Evolutionary conservation across 2,329 filamentous ascomycete genomes (phyloP), one percentile per base, ranked within the genome.

Genomic region (Fusarium papillatum): DNA sequence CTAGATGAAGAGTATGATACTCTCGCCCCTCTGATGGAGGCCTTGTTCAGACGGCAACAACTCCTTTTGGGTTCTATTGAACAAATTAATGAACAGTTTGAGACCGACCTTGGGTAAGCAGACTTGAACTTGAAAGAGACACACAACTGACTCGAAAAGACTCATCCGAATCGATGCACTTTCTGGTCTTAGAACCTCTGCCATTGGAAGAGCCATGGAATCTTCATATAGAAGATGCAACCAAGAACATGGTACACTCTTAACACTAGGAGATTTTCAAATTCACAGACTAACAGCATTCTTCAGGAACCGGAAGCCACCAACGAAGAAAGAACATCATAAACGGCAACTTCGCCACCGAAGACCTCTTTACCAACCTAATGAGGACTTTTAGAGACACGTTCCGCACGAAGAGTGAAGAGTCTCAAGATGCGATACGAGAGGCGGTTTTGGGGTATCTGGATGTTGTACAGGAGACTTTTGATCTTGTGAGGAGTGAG

Each of bases 401-500:
- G 1, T 83, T 85, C 64, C 41, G 17, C 3, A 22, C 59, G 2
- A 67, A 78, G 9, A 78, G 79, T 0, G 70, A 75, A 4, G 36
- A 64, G 1, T 69, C 82, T 0, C 79, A 85, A 29, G 26, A 68
- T 2, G 68, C 75, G 8, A 69, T 83, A 4, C n/a, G 68, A 3
- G 50, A 64, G 0, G 71, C 64, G 1, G 72, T 81, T 1, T 14
- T 64, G 2, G 60, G 66, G 0, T 81, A 85, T 24, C 39, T 86
- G 2, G 67, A 65, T 7, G 69, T 73, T 10, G 77, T 86, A 7
- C 63, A 64, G 10, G 72, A 65, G 7, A 83, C 80, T 0, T 74
- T 87, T 50, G 78, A 85, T 34, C 83, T 86, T 5, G 65, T 86
- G 10, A 77, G 84, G 3, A 79, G 73, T 19, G 85, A 86, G 41